Conservation (phyloP, 2,329 filamentous ascomycete species). For the Fusarium verticillioides region DNA sequence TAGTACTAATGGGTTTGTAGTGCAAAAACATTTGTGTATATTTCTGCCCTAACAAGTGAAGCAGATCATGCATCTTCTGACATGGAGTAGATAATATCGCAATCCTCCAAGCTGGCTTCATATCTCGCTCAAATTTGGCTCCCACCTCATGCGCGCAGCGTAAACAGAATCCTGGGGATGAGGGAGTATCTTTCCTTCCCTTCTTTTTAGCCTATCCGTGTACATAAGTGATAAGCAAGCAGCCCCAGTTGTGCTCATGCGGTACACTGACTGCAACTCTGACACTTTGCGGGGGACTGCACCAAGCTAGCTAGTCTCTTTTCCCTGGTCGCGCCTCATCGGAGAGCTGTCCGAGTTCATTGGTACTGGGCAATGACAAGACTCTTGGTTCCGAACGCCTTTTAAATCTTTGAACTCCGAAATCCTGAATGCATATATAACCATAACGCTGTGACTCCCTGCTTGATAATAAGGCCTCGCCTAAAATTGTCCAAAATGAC, state of each 20-base stretch:
- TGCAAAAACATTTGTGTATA: conserved; percentile 1
- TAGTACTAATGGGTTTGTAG: neutral
- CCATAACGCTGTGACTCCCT: conserved; percentile 44
- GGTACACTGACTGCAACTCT: conserved; percentile 38
- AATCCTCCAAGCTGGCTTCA: neutral
- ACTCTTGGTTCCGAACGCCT: conserved; percentile 25
- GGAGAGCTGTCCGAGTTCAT: conserved; percentile 35
- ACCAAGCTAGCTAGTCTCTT: conserved; percentile 19
- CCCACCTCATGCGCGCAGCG: neutral
- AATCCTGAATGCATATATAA: conserved; percentile 27
- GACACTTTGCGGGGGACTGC: conserved; percentile 40
- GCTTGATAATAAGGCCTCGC: conserved; percentile 36
- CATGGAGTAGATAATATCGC: neutral
- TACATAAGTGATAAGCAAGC: conserved; percentile 7
- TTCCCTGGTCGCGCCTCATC: conserved; percentile 11
- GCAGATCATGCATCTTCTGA: neutral
- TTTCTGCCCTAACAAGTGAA: neutral
- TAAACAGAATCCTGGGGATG: conserved; percentile 17
- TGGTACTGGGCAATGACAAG: conserved; percentile 5
- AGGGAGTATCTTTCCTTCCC: conserved; percentile 18
- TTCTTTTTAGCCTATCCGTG: conserved; percentile 33
- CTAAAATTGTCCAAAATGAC: conserved; percentile 10
- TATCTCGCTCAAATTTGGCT: neutral
- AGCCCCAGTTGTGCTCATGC: conserved; percentile 34
- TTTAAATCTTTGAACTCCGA: conserved; percentile 29